Conservation (phyloP, 2,329 filamentous ascomycete genomes). For the Xylaria sp. region DNA sequence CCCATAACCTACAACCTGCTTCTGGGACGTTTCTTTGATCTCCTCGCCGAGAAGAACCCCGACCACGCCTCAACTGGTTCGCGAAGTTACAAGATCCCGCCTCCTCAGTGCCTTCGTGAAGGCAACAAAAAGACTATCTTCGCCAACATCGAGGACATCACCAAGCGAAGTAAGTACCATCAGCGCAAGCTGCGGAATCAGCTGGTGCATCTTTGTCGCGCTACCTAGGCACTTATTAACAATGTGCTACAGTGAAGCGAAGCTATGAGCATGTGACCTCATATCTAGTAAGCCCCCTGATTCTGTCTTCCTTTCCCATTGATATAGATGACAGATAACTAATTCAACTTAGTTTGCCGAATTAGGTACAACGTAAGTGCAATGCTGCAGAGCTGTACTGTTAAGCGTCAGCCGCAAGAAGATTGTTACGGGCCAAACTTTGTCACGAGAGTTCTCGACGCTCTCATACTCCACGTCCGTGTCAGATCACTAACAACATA, state of each 20-base stretch:
- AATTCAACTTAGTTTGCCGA: conserved; percentile 74
- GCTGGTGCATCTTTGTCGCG: background rate
- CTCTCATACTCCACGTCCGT: background rate
- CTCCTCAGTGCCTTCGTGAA: conserved; percentile 98
- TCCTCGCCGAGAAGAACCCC: conserved; percentile 94
- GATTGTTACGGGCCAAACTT: background rate
- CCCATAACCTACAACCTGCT: conserved; percentile 86
- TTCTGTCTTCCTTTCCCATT: background rate
- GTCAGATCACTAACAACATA: conserved; percentile 17
- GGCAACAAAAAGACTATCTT: conserved; percentile 99
- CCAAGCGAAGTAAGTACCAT: conserved; percentile 74
- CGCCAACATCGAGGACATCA: conserved; percentile 98
- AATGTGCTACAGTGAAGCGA: conserved; percentile 75
- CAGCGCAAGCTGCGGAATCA: background rate
- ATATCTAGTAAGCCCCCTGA: conserved; percentile 66
- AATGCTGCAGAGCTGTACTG: background rate
- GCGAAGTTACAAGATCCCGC: conserved; percentile 99
- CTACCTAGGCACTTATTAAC: conserved; percentile 12
- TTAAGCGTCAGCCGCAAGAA: background rate
- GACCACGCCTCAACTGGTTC: conserved; percentile 89
- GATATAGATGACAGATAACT: background rate
- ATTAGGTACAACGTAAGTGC: conserved; percentile 79
- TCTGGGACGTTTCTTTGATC: conserved; percentile 91
- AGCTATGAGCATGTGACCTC: conserved; percentile 97
- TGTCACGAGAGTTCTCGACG: background rate